A percentile compares a stretch with the other conserved stretches of the same genome.
Conservation (phyloP, 768 basidiomycete genomes). For the Boletus rufocinnamomeus region DNA sequence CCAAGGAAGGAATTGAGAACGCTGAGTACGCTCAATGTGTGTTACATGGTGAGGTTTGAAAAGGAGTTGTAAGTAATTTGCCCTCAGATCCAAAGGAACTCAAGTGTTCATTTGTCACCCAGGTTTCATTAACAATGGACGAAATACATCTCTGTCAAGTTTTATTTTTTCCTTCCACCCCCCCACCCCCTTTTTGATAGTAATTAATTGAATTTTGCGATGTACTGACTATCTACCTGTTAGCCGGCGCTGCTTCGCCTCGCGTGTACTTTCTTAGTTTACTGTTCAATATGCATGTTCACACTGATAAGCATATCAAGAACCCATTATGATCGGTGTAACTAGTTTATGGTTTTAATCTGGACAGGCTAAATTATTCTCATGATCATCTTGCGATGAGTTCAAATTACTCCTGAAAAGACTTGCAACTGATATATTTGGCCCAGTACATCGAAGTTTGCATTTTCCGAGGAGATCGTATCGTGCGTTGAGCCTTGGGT, state of each 20-base stretch:
- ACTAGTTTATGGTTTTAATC: neutral
- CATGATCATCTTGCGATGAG: neutral
- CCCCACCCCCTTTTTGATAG: neutral
- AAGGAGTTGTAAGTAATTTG: neutral
- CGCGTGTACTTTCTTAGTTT: neutral
- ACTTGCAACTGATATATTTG: neutral
- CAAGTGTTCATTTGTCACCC: neutral
- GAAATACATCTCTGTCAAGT: neutral
- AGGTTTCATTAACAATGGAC: neutral
- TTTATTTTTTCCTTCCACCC: neutral
- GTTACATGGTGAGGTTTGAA: constrained; percentile 48
- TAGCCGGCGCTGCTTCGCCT: neutral
- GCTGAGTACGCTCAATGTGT: constrained; percentile 60
- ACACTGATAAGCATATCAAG: neutral
- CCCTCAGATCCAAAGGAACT: neutral
- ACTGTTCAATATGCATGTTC: neutral
- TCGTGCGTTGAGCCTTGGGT: neutral
- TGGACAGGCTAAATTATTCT: neutral
- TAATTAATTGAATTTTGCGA: neutral
- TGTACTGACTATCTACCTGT: constrained; percentile 9
- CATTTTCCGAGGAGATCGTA: neutral
- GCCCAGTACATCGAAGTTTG: neutral
- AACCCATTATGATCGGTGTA: neutral
- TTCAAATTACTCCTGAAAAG: neutral
- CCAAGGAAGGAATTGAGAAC: constrained; percentile 60